These are phyloP conservation scores for Amphichorda felina DNA, from an alignment of 2,329 filamentous ascomycete genomes.

Conservation along the genomic window DNA sequence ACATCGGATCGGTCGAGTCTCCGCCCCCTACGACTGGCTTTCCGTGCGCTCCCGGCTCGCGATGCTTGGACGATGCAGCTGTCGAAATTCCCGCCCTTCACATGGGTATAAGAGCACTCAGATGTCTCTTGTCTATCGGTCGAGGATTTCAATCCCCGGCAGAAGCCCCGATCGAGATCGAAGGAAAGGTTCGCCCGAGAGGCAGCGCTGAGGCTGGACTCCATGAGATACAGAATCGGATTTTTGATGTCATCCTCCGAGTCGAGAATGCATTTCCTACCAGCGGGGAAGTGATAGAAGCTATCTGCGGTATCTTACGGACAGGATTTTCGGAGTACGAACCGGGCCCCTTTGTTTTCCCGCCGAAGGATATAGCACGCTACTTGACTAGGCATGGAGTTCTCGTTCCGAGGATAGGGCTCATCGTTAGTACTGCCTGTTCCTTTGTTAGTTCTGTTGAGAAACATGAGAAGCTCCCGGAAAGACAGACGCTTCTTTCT, in stretches of 20 bases:
- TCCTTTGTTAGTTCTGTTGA: conserved; percentile 54
- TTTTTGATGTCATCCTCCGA: conserved; percentile 33
- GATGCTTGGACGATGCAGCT: conserved; percentile 14
- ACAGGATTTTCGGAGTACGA: conserved; percentile 65
- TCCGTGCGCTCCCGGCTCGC: conserved; percentile 11
- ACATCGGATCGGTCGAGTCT: conserved; percentile 9
- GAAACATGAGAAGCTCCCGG: conserved; percentile 24
- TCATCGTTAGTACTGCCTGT: conserved; percentile 59
- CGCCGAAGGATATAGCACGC: conserved; percentile 50
- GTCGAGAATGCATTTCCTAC: conserved; percentile 39
- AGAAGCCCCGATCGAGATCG: conserved; percentile 57
- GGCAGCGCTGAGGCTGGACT: conserved; percentile 8
- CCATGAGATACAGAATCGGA: conserved; percentile 27
- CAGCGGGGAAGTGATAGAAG: conserved; percentile 58
- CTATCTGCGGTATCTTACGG: conserved; percentile 58
- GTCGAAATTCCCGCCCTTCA: conserved; percentile 34
- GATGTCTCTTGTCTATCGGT: conserved; percentile 58
- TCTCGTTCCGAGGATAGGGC: conserved; percentile 54
- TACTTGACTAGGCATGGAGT: conserved; percentile 49
- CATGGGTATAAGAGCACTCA: conserved; percentile 42
- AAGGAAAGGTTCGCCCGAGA: conserved; percentile 14
- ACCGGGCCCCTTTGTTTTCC: conserved; percentile 67
- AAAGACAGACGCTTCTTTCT: conserved; percentile 34
- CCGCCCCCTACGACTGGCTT: conserved; percentile 4
- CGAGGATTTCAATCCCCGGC: conserved; percentile 59